These are phyloP conservation scores for Nicotiana knightiana DNA, from an alignment of 257 asterid species.

Conservation along the genomic window DNA sequence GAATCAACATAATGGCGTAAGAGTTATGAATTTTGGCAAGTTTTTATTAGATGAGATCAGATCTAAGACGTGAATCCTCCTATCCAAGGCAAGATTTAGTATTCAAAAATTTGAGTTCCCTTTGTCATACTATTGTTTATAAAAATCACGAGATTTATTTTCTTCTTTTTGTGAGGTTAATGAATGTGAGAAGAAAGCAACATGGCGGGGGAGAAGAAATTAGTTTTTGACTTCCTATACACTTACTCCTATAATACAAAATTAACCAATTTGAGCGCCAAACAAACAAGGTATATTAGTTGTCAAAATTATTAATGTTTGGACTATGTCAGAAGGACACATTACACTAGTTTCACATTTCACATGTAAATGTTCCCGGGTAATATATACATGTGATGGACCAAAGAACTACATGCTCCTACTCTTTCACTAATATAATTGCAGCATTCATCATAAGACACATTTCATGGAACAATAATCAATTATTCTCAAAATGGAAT, in stretches of 20 bases:
- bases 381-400: background rate
- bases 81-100: background rate
- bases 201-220: background rate
- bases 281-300: background rate
- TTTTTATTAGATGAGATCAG: background rate
- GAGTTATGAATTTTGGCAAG: background rate
- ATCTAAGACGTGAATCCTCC: background rate
- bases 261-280: background rate
- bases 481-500: background rate
- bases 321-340: background rate
- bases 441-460: background rate
- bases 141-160: background rate
- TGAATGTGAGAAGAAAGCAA: background rate
- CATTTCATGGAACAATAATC: background rate
- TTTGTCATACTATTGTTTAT: background rate
- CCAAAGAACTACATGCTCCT: background rate
- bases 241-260: no score
- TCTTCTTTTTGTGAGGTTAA: background rate
- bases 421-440: background rate
- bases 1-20: background rate
- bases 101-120: background rate
- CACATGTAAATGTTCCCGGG: conserved; percentile 8
- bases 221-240: background rate
- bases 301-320: background rate
- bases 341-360: background rate